A percentile compares a stretch with the other conserved stretches of the same genome.
phyloP scores from a whole-genome alignment of 129 eudicot species.

The Saposhnikovia divaricata region DNA sequence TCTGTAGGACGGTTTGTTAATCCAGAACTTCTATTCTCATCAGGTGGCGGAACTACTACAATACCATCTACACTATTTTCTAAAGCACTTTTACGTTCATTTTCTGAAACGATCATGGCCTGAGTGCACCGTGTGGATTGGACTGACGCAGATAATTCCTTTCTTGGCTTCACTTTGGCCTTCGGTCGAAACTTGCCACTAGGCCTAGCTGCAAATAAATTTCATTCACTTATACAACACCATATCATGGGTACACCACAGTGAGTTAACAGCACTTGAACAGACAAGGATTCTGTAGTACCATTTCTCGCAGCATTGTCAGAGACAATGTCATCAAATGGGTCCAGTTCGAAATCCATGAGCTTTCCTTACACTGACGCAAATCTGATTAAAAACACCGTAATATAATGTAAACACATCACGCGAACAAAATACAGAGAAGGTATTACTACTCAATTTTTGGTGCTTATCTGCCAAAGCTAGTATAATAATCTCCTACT shows the following conservation, averaged over 20 bases:
- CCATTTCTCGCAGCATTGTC: conserved; percentile 24
- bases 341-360: conserved; percentile 23
- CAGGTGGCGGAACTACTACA: background rate
- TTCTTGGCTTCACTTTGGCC: conserved; percentile 41
- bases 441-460: background rate
- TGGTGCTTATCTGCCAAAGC: background rate
- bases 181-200: conserved; percentile 61
- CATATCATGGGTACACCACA: background rate
- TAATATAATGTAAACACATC: background rate
- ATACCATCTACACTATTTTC: conserved; percentile 14
- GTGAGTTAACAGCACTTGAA: background rate
- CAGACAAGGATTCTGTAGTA: background rate
- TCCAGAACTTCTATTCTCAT: conserved; percentile 3
- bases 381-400: background rate
- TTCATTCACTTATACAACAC: background rate
- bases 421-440: background rate
- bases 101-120: conserved; percentile 10
- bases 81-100: conserved; percentile 14
- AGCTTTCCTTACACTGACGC: background rate
- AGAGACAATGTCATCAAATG: conserved; percentile 34
- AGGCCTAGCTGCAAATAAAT: conserved; percentile 36
- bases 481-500: background rate
- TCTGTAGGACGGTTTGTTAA: conserved; percentile 17
- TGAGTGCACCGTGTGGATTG: conserved; percentile 23
- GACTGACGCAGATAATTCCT: conserved; percentile 17